These are phyloP conservation scores for Clavispora asparagi DNA, from an alignment of 805 yeast species.

Conservation along the genomic window DNA sequence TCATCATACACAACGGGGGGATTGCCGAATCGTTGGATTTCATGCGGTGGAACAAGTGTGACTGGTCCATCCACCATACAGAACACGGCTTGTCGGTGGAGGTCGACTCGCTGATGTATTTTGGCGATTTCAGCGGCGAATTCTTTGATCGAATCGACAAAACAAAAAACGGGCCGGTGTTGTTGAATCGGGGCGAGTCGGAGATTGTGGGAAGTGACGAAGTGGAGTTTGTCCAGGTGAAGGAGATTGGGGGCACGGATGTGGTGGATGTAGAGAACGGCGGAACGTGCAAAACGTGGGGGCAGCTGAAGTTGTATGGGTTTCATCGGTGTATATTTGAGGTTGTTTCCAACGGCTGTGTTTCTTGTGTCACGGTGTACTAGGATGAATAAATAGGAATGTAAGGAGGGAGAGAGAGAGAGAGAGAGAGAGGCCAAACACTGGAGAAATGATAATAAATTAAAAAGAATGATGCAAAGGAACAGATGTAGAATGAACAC, in stretches of 20 bases:
- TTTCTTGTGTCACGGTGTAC: constrained; percentile 34
- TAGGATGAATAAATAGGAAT: constrained; percentile 4
- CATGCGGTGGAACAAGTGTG: constrained; percentile 48
- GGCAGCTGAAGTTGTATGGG: constrained; percentile 40
- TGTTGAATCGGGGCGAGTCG: constrained; percentile 34
- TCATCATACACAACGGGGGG: constrained; percentile 49
- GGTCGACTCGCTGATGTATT: constrained; percentile 26
- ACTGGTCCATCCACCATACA: constrained; percentile 31
- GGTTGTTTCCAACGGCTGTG: constrained; percentile 32
- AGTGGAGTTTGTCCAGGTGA: constrained; percentile 25
- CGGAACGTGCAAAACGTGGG: constrained; percentile 32
- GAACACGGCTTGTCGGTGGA: constrained; percentile 3
- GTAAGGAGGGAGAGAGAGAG: neutral
- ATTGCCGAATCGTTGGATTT: constrained; percentile 48
- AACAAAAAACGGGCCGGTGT: constrained; percentile 23
- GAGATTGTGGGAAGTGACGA: constrained; percentile 34
- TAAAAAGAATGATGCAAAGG: too few relatives aligned
- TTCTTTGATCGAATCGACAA: constrained; percentile 14
- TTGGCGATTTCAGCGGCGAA: constrained; percentile 22
- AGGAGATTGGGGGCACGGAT: constrained; percentile 9
- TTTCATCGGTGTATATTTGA: constrained; percentile 38
- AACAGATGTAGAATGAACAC: too few relatives aligned
- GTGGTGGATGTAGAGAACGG: constrained; percentile 8
- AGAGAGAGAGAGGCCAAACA: too few relatives aligned
- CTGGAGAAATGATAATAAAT: too few relatives aligned